Conservation (phyloP, 306 rosid genomes). For the Cicer bijugum region DNA sequence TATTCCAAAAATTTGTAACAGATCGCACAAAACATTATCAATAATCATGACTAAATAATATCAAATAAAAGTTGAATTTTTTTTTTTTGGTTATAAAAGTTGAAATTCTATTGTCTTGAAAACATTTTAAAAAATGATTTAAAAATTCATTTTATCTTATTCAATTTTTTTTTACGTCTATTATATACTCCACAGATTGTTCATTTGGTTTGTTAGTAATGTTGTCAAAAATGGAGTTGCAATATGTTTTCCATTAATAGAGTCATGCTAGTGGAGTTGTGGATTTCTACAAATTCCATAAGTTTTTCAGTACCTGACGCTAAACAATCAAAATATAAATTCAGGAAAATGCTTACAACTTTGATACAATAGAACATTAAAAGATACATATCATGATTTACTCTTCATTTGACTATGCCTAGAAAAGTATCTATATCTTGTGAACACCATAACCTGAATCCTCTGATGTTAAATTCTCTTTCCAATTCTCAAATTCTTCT, state of each 20-base stretch:
- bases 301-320: not conserved
- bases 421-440: slow-evolving; percentile 57
- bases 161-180: too few relatives aligned
- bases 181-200: not conserved
- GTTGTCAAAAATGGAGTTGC: not conserved
- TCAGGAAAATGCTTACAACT: not conserved
- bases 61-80: not conserved
- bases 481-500: slow-evolving; percentile 80
- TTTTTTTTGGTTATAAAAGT: too few relatives aligned
- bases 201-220: not conserved
- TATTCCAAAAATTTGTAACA: not conserved
- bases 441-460: slow-evolving; percentile 73
- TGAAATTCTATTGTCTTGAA: too few relatives aligned
- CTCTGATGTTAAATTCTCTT: slow-evolving; percentile 78
- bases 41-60: not conserved
- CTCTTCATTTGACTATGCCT: slow-evolving; percentile 28
- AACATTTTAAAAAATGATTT: too few relatives aligned
- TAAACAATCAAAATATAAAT: not conserved
- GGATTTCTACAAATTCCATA: not conserved
- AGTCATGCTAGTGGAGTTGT: not conserved
- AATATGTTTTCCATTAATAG: not conserved
- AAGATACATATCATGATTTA: not conserved
- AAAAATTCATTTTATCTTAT: too few relatives aligned
- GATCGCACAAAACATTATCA: not conserved
- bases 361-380: not conserved